phyloP scores from a whole-genome alignment of 2,329 filamentous ascomycete genomes.

The Pyrenophora seminiperda region DNA sequence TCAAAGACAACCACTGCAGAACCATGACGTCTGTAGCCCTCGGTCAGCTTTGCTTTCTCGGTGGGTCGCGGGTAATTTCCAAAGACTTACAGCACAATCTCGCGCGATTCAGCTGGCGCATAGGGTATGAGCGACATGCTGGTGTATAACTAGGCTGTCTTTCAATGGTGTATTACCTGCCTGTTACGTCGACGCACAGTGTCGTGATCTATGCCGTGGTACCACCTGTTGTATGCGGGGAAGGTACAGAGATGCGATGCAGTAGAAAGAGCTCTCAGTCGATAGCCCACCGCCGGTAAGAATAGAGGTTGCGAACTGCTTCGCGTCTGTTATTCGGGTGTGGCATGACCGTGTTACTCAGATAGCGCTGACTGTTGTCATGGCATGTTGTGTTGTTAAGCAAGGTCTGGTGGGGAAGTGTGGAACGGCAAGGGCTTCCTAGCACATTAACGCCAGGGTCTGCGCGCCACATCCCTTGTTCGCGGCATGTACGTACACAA shows the following conservation, averaged over 20 bases:
- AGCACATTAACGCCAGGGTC: constrained; percentile 4
- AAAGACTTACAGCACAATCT: constrained; percentile 75
- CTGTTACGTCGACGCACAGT: constrained; percentile 9
- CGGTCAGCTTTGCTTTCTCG: constrained; percentile 17
- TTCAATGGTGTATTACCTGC: constrained; percentile 28
- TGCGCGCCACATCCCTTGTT: neutral
- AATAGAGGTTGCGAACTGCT: constrained; percentile 16
- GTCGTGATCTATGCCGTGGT: constrained; percentile 6
- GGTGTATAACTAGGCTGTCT: constrained; percentile 37
- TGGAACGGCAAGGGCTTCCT: constrained; percentile 21
- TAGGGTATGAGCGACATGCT: constrained; percentile 77
- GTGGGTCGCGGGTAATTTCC: neutral
- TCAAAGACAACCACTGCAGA: constrained; percentile 93
- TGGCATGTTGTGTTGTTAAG: constrained; percentile 29
- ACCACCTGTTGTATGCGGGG: constrained; percentile 27
- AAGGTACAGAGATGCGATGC: constrained; percentile 21
- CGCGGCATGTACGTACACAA: too few relatives aligned
- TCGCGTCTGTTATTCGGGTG: constrained; percentile 14
- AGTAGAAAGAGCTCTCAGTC: constrained; percentile 17
- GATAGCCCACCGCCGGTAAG: constrained; percentile 19
- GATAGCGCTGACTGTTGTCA: constrained; percentile 25
- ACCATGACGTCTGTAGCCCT: constrained; percentile 74
- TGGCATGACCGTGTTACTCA: constrained; percentile 20
- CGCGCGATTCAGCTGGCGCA: constrained; percentile 71
- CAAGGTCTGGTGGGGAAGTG: constrained; percentile 20